A percentile compares a stretch with the other conserved stretches of the same genome.
Evolutionary conservation across 83 land plant species (phyloP).

Genomic region (Diphasiastrum complanatum): DNA sequence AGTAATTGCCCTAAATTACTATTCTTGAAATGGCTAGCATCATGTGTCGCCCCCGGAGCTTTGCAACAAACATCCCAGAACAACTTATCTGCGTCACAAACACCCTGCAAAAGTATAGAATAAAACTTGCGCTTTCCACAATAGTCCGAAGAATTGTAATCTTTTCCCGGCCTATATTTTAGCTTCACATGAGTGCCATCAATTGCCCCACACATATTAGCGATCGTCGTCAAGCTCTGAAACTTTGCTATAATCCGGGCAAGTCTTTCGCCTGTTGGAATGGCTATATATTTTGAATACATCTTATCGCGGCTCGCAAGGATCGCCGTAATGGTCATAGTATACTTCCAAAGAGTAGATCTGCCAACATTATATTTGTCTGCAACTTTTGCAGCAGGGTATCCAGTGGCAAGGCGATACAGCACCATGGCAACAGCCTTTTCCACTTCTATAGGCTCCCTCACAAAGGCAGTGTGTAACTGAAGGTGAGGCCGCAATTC

Average conservation of each 20-base stretch:
- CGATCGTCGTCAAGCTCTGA: conserved; percentile 4
- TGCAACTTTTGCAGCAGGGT: conserved; percentile 8
- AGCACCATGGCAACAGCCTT: conserved; percentile 26
- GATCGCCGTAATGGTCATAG: conserved; percentile 17
- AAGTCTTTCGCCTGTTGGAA: conserved; percentile 24
- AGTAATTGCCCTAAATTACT: conserved; percentile 22
- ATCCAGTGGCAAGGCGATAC: conserved; percentile 16
- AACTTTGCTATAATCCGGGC: conserved; percentile 7
- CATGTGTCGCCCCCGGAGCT: conserved; percentile 22
- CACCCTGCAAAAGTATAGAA: conserved; percentile 24
- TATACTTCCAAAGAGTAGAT: conserved; percentile 18
- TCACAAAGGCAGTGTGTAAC: conserved; percentile 1
- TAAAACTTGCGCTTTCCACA: conserved; percentile 4
- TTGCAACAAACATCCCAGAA: conserved; percentile 33
- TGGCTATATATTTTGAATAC: conserved; percentile 22
- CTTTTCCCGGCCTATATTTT: conserved; percentile 4
- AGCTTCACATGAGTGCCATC: conserved; percentile 26
- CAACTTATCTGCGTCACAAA: conserved; percentile 28
- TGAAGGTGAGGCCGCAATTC: conserved; percentile 15
- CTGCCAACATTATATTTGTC: conserved; percentile 16
- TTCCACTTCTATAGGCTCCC: conserved; percentile 23
- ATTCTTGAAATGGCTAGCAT: conserved; percentile 19
- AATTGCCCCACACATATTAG: conserved; percentile 26
- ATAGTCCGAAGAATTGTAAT: neutral
- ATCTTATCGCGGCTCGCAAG: conserved; percentile 11